A percentile compares a stretch with the other conserved stretches of the same genome.
These are phyloP conservation scores for Pseudogymnoascus destructans DNA, from an alignment of 2,329 filamentous ascomycete species.

Conservation along the genomic window DNA sequence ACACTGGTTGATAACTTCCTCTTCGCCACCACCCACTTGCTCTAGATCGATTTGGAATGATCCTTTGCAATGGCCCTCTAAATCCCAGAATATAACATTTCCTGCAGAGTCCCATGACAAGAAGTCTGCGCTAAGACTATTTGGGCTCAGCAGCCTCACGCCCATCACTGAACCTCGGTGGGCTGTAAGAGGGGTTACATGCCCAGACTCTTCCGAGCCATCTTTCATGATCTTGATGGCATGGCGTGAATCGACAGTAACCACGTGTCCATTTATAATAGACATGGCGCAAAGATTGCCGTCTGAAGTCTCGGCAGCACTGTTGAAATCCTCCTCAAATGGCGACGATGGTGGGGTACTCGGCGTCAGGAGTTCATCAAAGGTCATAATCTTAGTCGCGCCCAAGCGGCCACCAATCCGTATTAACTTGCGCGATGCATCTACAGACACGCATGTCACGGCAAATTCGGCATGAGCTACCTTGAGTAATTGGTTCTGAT, in stretches of 20 bases:
- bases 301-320: constrained; percentile 22
- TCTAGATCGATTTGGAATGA: constrained; percentile 59
- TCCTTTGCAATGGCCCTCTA: constrained; percentile 54
- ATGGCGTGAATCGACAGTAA: constrained; percentile 63
- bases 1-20: constrained; percentile 44
- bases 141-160: constrained; percentile 52
- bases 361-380: constrained; percentile 30
- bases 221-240: constrained; percentile 53
- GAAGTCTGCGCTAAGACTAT: constrained; percentile 55
- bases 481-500: constrained; percentile 56
- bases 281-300: constrained; percentile 50
- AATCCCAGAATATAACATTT: constrained; percentile 68
- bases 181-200: constrained; percentile 43
- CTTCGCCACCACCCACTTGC: constrained; percentile 37
- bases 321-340: constrained; percentile 13
- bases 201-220: constrained; percentile 13
- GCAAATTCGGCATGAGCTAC: constrained; percentile 54
- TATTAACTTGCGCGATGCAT: constrained; percentile 25
- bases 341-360: constrained; percentile 25
- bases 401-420: constrained; percentile 29
- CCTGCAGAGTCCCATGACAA: constrained; percentile 82
- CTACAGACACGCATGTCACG: constrained; percentile 29
- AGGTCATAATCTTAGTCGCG: constrained; percentile 36
- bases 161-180: constrained; percentile 58
- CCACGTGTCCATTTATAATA: constrained; percentile 50